Base-by-base conservation (phyloP, 2,329 filamentous ascomycete genomes). In the Colletotrichum gigasporum region DNA sequence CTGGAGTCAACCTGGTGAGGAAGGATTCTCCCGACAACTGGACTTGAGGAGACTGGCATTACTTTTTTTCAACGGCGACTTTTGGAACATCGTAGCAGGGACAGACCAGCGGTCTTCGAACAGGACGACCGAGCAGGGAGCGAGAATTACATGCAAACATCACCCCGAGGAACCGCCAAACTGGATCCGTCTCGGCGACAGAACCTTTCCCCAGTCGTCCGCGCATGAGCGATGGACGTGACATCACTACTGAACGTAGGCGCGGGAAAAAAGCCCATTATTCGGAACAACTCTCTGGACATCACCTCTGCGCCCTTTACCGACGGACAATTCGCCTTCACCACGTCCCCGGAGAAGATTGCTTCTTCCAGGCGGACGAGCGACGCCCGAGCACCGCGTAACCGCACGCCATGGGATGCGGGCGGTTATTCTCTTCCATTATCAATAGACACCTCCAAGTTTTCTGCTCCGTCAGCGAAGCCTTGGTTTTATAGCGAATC, bases 331-430 rank as follows among this genome's bases (percentile, higher is more conserved):
- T 35, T 45, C 22, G 26, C 44, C 10, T 48, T 47, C 6, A 57
- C 64, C 26, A 34, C 64, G 30, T 68, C 64, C 45, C 54, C 53
- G 28, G 58, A 63, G 63, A 67, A 66, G 63, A 64, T 16, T 24
- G 18, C 41, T 39, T 56, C 44, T 48, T 67, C 59, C 37, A 67
- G 59, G 64, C 51, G 63, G 53, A 60, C 63, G 35, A 67, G 58
- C 63, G 58, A 68, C 59, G 26, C 28, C 9, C 20, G 54, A 53
- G 45, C 54, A 54, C 50, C 66, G 39, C 59, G 66, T 52, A 79
- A 71, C 65, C 79, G 83, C 58, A 84, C 76, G 37, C 83, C 83
- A 54, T 86, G 84, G 84, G 80, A 83, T 63, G 83, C 79, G 16
- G 80, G 78, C 32, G 83, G 82, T 41, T 85, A 83, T 66, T 81